Percentiles rank a stretch among this genome's conserved stretches.
Conservation (phyloP, 106 monocot genomes). For the Xerophyta viscosa region DNA sequence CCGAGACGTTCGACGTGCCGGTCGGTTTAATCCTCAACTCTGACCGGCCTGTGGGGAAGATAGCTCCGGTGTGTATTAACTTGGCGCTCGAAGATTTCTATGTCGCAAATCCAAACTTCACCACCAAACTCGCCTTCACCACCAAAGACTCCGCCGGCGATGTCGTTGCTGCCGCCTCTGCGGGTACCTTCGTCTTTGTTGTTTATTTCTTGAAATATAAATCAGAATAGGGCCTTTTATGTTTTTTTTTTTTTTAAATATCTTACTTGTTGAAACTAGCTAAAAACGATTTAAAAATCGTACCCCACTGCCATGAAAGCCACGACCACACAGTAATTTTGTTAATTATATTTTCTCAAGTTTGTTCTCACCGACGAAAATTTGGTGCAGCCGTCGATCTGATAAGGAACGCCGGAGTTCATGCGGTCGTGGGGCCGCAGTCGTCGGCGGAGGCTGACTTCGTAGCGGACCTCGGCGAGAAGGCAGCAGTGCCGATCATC, state of each 20-base stretch:
- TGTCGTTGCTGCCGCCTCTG: neutral
- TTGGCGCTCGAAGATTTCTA: conserved; percentile 58
- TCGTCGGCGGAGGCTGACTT: conserved; percentile 6
- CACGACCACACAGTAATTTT: too few species aligned
- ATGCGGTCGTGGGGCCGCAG: conserved; percentile 10
- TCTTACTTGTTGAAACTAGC: too few species aligned
- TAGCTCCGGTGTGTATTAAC: conserved; percentile 11
- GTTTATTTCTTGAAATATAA: too few species aligned
- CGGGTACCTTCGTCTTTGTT: neutral
- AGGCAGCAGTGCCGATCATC: conserved; percentile 9
- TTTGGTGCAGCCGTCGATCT: conserved; percentile 4
- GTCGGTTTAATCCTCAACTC: neutral
- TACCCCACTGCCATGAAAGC: too few species aligned
- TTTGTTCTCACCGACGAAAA: too few species aligned
- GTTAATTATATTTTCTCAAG: too few species aligned
- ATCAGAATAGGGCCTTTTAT: too few species aligned
- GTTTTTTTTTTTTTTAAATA: too few species aligned
- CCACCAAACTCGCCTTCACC: conserved; percentile 21
- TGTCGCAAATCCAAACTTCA: conserved; percentile 13
- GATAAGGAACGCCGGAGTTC: neutral
- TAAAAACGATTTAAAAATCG: too few species aligned
- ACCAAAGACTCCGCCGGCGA: conserved; percentile 8
- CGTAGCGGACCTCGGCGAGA: conserved; percentile 6
- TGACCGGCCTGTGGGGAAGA: neutral
- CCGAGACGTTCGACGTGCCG: too few species aligned